phyloP scores from a whole-genome alignment of 352 stramenopile genomes.

The Hyaloperonospora brassicae region DNA sequence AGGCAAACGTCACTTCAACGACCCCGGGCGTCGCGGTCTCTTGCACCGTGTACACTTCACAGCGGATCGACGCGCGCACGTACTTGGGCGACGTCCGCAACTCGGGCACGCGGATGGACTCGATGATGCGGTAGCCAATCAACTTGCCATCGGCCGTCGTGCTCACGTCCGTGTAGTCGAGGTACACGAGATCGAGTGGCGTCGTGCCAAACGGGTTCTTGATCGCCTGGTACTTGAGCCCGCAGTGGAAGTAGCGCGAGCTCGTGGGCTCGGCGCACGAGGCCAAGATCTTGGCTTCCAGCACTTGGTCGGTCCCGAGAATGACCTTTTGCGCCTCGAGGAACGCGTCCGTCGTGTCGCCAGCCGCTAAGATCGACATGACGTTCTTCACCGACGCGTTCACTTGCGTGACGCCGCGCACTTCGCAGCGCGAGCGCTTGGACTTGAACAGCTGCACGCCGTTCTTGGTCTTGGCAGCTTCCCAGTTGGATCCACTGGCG shows the following conservation, averaged over 20 bases:
- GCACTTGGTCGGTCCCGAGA: conserved; percentile 48
- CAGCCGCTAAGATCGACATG: conserved; percentile 58
- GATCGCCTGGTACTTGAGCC: conserved; percentile 74
- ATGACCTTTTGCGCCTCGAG: conserved; percentile 52
- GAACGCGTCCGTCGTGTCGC: conserved; percentile 51
- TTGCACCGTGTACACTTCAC: conserved; percentile 72
- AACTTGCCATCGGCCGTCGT: conserved; percentile 52
- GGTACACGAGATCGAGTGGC: conserved; percentile 64
- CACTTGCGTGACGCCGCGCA: conserved; percentile 59
- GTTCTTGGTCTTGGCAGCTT: conserved; percentile 53
- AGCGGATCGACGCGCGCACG: conserved; percentile 63
- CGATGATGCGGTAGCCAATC: conserved; percentile 67
- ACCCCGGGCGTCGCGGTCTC: conserved; percentile 59
- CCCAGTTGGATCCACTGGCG: conserved; percentile 38
- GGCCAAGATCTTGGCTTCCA: conserved; percentile 59
- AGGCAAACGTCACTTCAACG: conserved; percentile 79
- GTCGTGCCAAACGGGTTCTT: conserved; percentile 69
- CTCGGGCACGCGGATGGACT: conserved; percentile 74
- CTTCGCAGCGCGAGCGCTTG: conserved; percentile 58
- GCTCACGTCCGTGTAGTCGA: conserved; percentile 79
- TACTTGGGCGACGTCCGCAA: conserved; percentile 48
- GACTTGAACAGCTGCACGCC: conserved; percentile 70
- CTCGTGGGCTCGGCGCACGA: conserved; percentile 48
- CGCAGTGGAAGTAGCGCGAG: conserved; percentile 71
- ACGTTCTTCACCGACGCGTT: conserved; percentile 80